Conservation (phyloP, 164 flowering plant species). For the Kalanchoe fedtschenkoi region DNA sequence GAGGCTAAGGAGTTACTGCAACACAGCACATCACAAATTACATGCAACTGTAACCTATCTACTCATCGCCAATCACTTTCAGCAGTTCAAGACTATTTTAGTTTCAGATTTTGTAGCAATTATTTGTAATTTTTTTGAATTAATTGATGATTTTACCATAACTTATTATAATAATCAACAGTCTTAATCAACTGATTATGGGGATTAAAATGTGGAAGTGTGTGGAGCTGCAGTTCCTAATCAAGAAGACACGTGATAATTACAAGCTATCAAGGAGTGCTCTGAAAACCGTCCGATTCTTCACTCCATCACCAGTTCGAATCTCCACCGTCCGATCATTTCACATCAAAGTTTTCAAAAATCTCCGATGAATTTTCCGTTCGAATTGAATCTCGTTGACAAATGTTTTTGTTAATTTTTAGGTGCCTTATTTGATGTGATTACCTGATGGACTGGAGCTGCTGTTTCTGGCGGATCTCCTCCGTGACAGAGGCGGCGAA, state of each 20-base stretch:
- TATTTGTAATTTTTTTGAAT: too few relatives aligned
- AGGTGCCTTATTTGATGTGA: too few relatives aligned
- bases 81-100: not conserved
- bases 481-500: constrained; percentile 34
- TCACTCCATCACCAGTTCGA: not conserved
- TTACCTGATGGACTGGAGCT: constrained; percentile 98
- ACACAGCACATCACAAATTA: not conserved
- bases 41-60: not conserved
- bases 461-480: constrained; percentile 68
- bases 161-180: too few relatives aligned
- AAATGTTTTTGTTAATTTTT: too few relatives aligned
- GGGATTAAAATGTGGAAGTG: not conserved
- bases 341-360: too few relatives aligned
- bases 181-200: not conserved
- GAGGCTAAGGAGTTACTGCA: constrained; percentile 93
- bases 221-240: not conserved
- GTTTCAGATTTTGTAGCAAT: too few relatives aligned
- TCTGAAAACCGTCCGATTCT: not conserved
- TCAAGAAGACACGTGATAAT: not conserved
- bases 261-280: not conserved
- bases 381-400: too few relatives aligned
- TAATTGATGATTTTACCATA: too few relatives aligned
- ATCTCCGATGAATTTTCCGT: too few relatives aligned
- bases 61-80: not conserved
- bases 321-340: not conserved